Conservation (phyloP, 2,329 filamentous ascomycete species). For the Berkeleyomyces basicola region DNA sequence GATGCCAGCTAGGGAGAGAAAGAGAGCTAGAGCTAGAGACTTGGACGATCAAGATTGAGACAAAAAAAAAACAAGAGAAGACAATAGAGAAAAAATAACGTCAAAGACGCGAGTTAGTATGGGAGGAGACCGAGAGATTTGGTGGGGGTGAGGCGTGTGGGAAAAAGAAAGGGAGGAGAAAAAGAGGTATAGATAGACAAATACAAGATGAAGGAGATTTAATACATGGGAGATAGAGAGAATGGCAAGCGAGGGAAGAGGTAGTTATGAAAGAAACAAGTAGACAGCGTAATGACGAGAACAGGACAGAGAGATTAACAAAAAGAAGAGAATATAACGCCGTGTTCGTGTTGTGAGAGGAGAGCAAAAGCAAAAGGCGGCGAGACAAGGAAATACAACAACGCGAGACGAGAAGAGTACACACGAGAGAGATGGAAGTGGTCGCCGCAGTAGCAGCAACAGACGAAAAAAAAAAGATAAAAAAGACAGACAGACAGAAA, state of each 20-base stretch:
- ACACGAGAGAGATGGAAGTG: too few species aligned
- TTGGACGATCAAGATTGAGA: neutral
- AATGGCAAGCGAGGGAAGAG: neutral
- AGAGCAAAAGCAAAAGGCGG: neutral
- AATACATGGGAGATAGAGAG: neutral
- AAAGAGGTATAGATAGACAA: conserved; percentile 1
- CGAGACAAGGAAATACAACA: too few species aligned
- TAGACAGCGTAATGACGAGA: neutral
- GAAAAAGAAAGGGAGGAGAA: neutral
- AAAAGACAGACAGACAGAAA: neutral
- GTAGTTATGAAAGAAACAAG: neutral
- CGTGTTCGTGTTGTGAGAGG: neutral
- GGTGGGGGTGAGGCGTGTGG: too few species aligned
- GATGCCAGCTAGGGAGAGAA: neutral
- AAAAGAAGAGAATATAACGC: neutral
- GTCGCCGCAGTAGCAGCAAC: neutral
- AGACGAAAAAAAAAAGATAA: neutral
- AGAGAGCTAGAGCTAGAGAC: neutral
- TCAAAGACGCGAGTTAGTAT: neutral
- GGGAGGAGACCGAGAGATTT: neutral
- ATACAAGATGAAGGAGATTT: neutral
- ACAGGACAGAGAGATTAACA: neutral
- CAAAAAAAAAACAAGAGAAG: neutral
- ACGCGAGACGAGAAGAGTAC: too few species aligned
- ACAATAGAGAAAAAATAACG: neutral